Conservation (phyloP, 1,284 basidiomycete genomes). For the Spongispora temasekensis region DNA sequence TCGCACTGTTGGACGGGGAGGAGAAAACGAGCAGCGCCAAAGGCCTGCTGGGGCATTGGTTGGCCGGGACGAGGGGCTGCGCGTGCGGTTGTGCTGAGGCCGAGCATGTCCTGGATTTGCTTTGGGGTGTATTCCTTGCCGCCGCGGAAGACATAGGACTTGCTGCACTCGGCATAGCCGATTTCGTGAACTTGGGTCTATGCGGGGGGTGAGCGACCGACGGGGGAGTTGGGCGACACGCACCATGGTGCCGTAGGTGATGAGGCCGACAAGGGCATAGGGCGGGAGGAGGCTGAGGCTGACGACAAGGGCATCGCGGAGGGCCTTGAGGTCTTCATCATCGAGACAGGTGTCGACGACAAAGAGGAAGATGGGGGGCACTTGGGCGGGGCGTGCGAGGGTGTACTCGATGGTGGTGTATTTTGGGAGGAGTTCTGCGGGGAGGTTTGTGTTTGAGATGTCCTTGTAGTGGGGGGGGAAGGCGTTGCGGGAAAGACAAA, state of each 20-base stretch:
- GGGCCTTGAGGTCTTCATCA: slow-evolving; percentile 93
- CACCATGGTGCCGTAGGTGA: slow-evolving; percentile 98
- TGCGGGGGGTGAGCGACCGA: slow-evolving; percentile 5
- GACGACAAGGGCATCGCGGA: slow-evolving; percentile 91
- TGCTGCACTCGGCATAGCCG: slow-evolving; percentile 94
- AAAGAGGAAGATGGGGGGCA: slow-evolving; percentile 96
- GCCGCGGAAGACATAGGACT: slow-evolving; percentile 98
- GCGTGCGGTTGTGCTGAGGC: slow-evolving; percentile 73
- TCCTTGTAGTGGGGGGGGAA: slow-evolving; percentile 99
- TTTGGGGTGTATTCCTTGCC: slow-evolving; percentile 98
- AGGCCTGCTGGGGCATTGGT: slow-evolving; percentile 80
- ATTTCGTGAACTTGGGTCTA: slow-evolving; percentile 99
- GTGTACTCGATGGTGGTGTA: slow-evolving; percentile 99
- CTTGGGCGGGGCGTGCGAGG: slow-evolving; percentile 85
- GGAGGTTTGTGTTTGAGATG: slow-evolving; percentile 95
- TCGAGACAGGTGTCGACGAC: slow-evolving; percentile 98
- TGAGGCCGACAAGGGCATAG: slow-evolving; percentile 91
- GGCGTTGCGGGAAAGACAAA: slow-evolving; percentile 94
- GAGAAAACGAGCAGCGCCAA: slow-evolving; percentile 92
- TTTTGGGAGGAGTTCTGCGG: slow-evolving; percentile 94
- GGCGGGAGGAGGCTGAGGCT: slow-evolving; percentile 92
- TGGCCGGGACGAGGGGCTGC: slow-evolving; percentile 85
- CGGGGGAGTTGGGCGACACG: slow-evolving; percentile 21
- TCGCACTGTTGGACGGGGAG: slow-evolving; percentile 94
- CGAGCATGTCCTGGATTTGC: slow-evolving; percentile 99